These are phyloP conservation scores for Magnaporthiopsis incrustans DNA, from an alignment of 2,329 filamentous ascomycete species.

Conservation along the genomic window DNA sequence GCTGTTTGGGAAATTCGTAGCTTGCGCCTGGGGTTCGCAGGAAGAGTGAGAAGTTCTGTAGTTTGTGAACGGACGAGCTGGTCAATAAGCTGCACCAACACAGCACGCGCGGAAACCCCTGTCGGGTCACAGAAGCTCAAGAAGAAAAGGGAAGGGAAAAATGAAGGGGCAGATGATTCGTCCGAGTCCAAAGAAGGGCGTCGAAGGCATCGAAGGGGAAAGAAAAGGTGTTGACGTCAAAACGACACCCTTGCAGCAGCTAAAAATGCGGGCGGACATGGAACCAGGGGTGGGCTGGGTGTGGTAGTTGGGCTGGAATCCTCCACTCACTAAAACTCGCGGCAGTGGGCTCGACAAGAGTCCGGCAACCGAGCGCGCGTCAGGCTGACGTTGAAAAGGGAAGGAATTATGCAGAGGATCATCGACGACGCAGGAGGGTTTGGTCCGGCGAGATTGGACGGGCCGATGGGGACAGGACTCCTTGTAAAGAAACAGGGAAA, in stretches of 20 bases:
- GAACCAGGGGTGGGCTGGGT: background rate
- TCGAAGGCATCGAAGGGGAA: background rate
- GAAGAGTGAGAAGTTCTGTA: background rate
- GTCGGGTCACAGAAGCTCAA: too few species aligned
- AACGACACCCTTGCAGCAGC: background rate
- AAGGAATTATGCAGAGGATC: background rate
- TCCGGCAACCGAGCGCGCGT: background rate
- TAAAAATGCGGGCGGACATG: background rate
- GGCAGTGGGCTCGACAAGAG: background rate
- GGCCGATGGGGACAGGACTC: background rate
- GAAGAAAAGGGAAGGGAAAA: background rate
- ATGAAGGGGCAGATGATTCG: background rate
- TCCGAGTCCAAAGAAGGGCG: background rate
- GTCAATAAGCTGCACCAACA: background rate
- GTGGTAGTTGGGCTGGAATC: background rate
- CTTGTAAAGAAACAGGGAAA: background rate
- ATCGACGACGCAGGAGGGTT: background rate
- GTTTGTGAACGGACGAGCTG: background rate
- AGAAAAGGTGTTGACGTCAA: background rate
- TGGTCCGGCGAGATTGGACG: background rate
- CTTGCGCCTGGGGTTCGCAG: background rate
- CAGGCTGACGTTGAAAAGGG: background rate
- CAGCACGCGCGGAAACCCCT: background rate
- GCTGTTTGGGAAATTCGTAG: background rate
- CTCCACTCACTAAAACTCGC: background rate